Base-by-base conservation (phyloP, 164 flowering plant species). In the Dillenia suffruticosa region DNA sequence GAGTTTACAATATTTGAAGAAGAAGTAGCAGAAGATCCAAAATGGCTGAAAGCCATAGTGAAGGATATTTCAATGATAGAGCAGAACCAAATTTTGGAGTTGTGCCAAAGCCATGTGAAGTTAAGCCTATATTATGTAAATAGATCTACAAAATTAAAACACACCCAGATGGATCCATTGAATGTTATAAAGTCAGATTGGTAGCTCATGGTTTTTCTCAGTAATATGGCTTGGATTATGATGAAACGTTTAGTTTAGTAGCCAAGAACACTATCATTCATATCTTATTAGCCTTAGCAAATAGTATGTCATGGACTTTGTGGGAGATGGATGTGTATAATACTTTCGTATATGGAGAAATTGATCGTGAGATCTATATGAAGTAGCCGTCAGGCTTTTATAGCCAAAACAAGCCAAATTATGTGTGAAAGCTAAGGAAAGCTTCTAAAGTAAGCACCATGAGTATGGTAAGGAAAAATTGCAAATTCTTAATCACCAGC, bases 271-370 rank as follows among this genome's bases (percentile, higher is more conserved):
- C 24, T 10, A n/a, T 12, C 32, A 17, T n/a, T 2, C 40, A 15
- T 5, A 16, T 63, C 2, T 19, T 63, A 9, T 44, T 54, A 4
- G 66, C 51, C 2, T 3, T 63, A 9, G 49, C 9, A 26, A 40
- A 8, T 44, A 52, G 57, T 50, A 53, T 44, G 46, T 17, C 11
- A 5, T 62, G 65, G 49, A 62, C 15, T 40, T 44, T 44, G 12
- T 52, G 57, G 19, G 40, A 62, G 49, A 44, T 62, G 57, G 26
- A 52, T 54, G 65, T 53, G 3, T 54, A 63, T 11, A 63, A 54
- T 10, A 11, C 19, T 1, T 47, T 63, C 12, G 8, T 63, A 26
- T 26, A 63, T 54, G 53, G 45, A 11, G 66, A 54, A 14, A 3
- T 24, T 11, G 48, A 63, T 44, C 11, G 22, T 14, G 32, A 55